Base-by-base conservation (phyloP, 2,329 filamentous ascomycete species). In the Cadophora sp. region DNA sequence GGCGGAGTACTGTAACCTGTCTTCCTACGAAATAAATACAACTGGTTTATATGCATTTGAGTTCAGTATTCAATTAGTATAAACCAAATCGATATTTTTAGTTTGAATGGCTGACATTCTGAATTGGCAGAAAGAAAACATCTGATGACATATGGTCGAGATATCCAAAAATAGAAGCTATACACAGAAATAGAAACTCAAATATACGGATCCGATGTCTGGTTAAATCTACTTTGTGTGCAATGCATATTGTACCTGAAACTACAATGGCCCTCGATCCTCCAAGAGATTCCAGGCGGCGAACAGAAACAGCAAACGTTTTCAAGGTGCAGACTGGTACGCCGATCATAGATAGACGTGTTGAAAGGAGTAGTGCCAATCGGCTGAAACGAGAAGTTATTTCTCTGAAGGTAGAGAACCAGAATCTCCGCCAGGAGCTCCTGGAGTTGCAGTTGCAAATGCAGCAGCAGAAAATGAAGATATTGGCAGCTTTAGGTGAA, bases 41-140 rank as follows among this genome's bases (percentile, higher is more conserved):
- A 22, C n/a, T 50, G 46, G n/a, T 50, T 50, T 50, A 50, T 50
- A 50, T 50, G 46, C 46, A 22, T 50, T 50, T 50, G 46, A 50
- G 46, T 50, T 9, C 46, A 22, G 46, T 50, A 50, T 50, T 50
- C 46, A 9, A 50, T 50, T 50, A 50, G n/a, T 24, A 22, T 50
- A 50, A 9, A 50, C 46, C n/a, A n/a, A n/a, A n/a, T n/a, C 46
- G 46, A 50, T 50, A 50, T 22, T 4, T 50, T 50, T 50, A 50
- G 46, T 50, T 24, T 50, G 19, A 50, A 50, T 24, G 46, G 46
- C 46, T 50, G 46, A 50, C n/a, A 50, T 24, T 50, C 46, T 50
- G 19, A 50, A 50, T 50, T 50, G 46, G 46, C 46, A 22, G 46
- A 50, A 50, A 50, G 46, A 50, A 22, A 50, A 50, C 46, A 50